phyloP scores from a whole-genome alignment of 805 yeast genomes.

The Lachancea meyersii region DNA sequence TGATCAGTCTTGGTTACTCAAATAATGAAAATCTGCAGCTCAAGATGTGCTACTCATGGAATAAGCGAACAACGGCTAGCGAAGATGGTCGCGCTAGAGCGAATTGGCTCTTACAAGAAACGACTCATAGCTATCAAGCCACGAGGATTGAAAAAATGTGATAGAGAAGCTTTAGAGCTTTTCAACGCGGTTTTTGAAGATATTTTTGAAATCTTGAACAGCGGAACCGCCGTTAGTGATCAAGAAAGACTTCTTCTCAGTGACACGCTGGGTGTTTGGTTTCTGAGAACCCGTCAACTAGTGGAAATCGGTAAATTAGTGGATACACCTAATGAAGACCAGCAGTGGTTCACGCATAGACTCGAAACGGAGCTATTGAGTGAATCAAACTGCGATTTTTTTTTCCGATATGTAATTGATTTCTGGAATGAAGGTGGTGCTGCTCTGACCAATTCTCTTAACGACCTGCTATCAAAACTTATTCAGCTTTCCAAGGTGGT shows the following conservation, averaged over 20 bases:
- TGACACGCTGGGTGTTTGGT: conserved; percentile 63
- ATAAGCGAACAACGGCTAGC: not conserved
- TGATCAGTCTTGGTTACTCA: too few relatives aligned
- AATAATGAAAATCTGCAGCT: too few relatives aligned
- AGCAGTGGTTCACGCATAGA: conserved; percentile 5
- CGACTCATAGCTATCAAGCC: conserved; percentile 1
- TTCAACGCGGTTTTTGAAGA: conserved; percentile 3
- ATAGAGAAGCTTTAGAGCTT: not conserved
- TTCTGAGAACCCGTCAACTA: conserved; percentile 48
- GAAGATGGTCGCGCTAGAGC: not conserved
- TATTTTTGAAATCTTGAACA: conserved; percentile 4
- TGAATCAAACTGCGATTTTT: conserved; percentile 22
- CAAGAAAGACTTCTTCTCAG: conserved; percentile 36
- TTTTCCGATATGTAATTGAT: conserved; percentile 54
- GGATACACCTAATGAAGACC: conserved; percentile 4
- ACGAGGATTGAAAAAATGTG: not conserved
- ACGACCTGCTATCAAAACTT: conserved; percentile 52
- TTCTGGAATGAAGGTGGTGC: conserved; percentile 68
- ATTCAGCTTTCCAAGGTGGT: conserved; percentile 36
- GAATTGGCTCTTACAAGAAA: not conserved
- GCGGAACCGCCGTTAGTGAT: conserved; percentile 8
- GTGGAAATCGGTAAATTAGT: conserved; percentile 1
- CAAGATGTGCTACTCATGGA: too few relatives aligned
- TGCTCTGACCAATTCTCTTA: conserved; percentile 63
- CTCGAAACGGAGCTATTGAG: conserved; percentile 16